Percentiles rank a stretch among this genome's conserved stretches.
Conservation (phyloP, 2,329 filamentous ascomycete genomes). For the Lomentospora prolificans region DNA sequence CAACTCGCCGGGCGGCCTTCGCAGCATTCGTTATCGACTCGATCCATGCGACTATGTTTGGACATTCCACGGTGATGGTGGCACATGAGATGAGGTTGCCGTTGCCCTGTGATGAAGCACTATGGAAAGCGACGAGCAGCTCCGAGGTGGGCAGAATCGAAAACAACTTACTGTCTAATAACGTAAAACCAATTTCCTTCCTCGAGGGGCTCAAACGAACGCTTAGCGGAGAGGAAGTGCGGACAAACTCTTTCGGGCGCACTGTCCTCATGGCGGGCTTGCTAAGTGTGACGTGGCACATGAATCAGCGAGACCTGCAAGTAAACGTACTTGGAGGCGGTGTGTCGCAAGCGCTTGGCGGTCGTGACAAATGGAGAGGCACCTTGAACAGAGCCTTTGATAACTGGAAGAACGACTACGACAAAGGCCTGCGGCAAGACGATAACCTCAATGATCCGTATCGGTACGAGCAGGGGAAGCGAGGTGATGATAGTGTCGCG, state of each 20-base stretch:
- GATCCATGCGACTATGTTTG: constrained; percentile 95
- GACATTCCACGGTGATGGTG: constrained; percentile 93
- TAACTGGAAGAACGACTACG: constrained; percentile 87
- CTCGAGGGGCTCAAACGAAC: constrained; percentile 86
- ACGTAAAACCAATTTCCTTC: constrained; percentile 77
- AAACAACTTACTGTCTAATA: constrained; percentile 67
- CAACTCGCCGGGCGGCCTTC: constrained; percentile 81
- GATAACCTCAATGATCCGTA: constrained; percentile 44
- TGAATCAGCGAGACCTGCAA: constrained; percentile 92
- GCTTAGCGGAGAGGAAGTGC: constrained; percentile 72
- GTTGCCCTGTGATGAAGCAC: constrained; percentile 80
- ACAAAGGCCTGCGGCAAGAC: constrained; percentile 63
- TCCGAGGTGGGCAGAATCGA: constrained; percentile 80
- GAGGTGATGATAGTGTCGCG: constrained; percentile 54
- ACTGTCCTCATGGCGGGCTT: constrained; percentile 91
- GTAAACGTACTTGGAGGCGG: constrained; percentile 69
- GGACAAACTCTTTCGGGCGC: constrained; percentile 87
- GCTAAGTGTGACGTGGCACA: constrained; percentile 90
- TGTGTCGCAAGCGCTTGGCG: constrained; percentile 69
- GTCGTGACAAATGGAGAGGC: constrained; percentile 82
- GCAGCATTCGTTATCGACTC: constrained; percentile 93
- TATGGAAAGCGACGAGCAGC: constrained; percentile 86
- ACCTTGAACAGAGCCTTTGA: constrained; percentile 83
- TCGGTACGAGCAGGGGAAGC: constrained; percentile 43
- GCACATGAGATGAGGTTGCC: constrained; percentile 90